These are phyloP conservation scores for Microbotryum scabiosae DNA, from an alignment of 1,284 basidiomycete species.

Conservation along the genomic window DNA sequence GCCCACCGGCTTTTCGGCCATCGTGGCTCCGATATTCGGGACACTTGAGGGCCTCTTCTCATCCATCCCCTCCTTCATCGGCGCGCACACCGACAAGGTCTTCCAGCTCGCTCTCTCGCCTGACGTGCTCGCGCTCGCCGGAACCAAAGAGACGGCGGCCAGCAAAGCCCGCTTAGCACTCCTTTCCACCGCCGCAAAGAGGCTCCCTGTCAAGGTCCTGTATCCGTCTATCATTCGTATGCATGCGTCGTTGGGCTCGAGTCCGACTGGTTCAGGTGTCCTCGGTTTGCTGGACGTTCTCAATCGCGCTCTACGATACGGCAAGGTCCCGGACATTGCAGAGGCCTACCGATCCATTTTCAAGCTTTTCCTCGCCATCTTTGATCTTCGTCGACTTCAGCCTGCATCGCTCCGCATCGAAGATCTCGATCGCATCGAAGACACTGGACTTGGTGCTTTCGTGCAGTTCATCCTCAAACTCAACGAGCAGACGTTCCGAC, in stretches of 20 bases:
- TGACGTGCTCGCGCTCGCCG: constrained; percentile 33
- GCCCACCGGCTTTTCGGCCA: constrained; percentile 9
- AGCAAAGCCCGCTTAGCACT: constrained; percentile 15
- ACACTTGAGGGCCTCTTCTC: constrained; percentile 34
- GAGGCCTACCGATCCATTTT: constrained; percentile 65
- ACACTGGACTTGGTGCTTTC: constrained; percentile 58
- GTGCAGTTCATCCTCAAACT: constrained; percentile 83
- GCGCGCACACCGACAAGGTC: constrained; percentile 41
- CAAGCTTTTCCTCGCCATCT: constrained; percentile 70
- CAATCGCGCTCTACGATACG: constrained; percentile 53
- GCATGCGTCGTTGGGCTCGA: constrained; percentile 20
- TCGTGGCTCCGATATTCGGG: constrained; percentile 22
- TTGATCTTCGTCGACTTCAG: constrained; percentile 52
- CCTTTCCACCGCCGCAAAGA: constrained; percentile 47
- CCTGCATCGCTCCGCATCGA: constrained; percentile 36
- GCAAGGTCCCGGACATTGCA: constrained; percentile 56
- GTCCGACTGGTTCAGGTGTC: constrained; percentile 4
- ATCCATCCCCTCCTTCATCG: constrained; percentile 43
- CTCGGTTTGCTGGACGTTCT: constrained; percentile 28
- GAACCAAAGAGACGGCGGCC: constrained; percentile 7
- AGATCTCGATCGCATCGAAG: constrained; percentile 43
- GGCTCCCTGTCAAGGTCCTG: constrained; percentile 51
- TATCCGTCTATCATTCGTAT: constrained; percentile 29
- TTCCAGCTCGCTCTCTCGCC: constrained; percentile 37
- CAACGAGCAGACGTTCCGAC: constrained; percentile 86